Conservation (phyloP, 208 protist species). For the Blastocrithidia nonstop region DNA sequence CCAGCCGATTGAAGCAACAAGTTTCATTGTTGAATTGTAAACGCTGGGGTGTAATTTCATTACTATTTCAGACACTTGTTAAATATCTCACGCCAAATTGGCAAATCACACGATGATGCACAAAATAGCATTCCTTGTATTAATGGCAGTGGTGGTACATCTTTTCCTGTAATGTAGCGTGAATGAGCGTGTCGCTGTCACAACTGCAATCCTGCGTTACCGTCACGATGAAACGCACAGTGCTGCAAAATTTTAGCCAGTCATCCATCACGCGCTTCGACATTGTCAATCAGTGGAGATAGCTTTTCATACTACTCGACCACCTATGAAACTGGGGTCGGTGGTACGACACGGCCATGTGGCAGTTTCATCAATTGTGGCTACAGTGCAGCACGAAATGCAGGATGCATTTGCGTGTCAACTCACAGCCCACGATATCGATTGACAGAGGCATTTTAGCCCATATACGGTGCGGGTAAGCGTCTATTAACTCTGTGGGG, state of each 20-base stretch:
- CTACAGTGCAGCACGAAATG: constrained; percentile 56
- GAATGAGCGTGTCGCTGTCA: constrained; percentile 49
- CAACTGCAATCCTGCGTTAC: constrained; percentile 40
- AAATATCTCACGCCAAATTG: constrained; percentile 59
- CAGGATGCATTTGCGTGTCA: constrained; percentile 59
- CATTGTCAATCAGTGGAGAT: constrained; percentile 53
- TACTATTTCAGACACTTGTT: constrained; percentile 50
- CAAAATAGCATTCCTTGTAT: constrained; percentile 71
- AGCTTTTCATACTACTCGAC: constrained; percentile 53
- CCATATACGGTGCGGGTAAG: constrained; percentile 44
- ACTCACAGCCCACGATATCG: constrained; percentile 80
- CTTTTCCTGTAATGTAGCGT: constrained; percentile 30
- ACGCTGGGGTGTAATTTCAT: constrained; percentile 77
- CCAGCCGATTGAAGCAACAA: constrained; percentile 71
- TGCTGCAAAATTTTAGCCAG: constrained; percentile 77
- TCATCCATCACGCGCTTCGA: constrained; percentile 47
- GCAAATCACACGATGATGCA: constrained; percentile 50
- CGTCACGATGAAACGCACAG: constrained; percentile 60
- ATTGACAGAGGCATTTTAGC: constrained; percentile 51
- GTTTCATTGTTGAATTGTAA: constrained; percentile 73
- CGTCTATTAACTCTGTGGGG: constrained; percentile 68
- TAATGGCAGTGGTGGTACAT: constrained; percentile 41
- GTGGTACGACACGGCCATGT: constrained; percentile 51
- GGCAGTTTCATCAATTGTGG: constrained; percentile 74
- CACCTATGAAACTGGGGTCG: constrained; percentile 59